These are phyloP conservation scores for Beauveria rudraprayagi DNA, from an alignment of 2,329 filamentous ascomycete species.

Conservation along the genomic window DNA sequence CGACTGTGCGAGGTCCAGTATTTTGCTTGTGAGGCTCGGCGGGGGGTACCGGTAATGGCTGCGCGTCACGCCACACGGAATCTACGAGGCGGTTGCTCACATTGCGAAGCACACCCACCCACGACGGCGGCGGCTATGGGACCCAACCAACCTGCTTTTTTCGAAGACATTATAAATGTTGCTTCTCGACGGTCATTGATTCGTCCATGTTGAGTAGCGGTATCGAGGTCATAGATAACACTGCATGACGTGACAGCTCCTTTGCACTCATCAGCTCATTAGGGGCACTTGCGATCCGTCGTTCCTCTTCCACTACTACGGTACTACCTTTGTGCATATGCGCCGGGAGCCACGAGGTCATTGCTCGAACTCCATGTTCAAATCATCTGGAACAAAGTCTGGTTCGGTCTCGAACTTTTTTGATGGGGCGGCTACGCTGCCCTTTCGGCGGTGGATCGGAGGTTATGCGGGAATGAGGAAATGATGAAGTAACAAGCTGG, in stretches of 20 bases:
- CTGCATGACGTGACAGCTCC: not conserved
- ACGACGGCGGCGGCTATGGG: not conserved
- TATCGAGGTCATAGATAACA: not conserved
- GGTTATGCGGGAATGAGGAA: conserved; percentile 12
- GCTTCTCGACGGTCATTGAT: no score
- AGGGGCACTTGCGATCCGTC: not conserved
- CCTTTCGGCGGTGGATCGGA: conserved; percentile 12
- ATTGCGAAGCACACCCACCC: not conserved
- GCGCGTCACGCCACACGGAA: not conserved
- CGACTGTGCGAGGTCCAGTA: conserved; percentile 1
- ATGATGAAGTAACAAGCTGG: not conserved
- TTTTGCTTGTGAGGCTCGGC: conserved; percentile 1
- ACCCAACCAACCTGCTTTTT: no score
- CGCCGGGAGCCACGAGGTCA: not conserved
- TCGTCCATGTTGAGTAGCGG: not conserved
- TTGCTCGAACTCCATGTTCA: conserved; percentile 7
- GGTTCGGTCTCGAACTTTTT: conserved; percentile 15
- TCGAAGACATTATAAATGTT: no score
- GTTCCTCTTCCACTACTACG: not conserved
- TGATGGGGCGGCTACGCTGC: conserved; percentile 8
- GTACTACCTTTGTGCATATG: not conserved
- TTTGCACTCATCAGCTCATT: not conserved
- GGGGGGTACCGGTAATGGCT: not conserved
- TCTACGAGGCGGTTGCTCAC: not conserved
- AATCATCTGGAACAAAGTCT: conserved; percentile 15